Evolutionary conservation across 2,329 filamentous ascomycete genomes (phyloP).

Genomic region (Exophiala phaeomuriformis): DNA sequence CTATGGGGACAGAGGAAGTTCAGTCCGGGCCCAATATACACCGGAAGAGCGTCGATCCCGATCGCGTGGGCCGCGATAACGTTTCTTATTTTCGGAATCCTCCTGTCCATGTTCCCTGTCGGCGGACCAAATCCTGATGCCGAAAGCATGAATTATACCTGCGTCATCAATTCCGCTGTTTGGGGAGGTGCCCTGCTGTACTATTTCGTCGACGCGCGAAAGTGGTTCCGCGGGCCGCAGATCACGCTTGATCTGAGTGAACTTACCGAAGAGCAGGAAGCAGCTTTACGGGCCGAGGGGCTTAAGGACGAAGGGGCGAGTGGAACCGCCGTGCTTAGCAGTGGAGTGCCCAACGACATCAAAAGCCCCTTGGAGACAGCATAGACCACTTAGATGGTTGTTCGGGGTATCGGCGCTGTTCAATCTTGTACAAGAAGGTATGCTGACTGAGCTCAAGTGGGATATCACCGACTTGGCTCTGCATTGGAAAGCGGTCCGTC

Average conservation of each 20-base stretch:
- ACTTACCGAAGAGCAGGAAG: conserved; percentile 29
- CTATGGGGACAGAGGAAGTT: conserved; percentile 54
- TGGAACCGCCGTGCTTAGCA: conserved; percentile 9
- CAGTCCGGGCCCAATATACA: conserved; percentile 53
- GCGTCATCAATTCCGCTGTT: conserved; percentile 54
- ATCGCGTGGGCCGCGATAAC: conserved; percentile 49
- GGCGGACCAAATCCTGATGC: conserved; percentile 48
- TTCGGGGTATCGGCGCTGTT: background rate
- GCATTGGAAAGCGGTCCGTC: no score
- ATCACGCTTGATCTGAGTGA: conserved; percentile 43
- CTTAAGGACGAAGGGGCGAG: conserved; percentile 8
- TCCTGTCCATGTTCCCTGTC: conserved; percentile 53
- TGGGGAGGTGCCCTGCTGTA: conserved; percentile 52
- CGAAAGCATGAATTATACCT: conserved; percentile 55
- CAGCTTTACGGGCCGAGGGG: conserved; percentile 24
- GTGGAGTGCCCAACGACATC: background rate
- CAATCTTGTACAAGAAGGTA: no score
- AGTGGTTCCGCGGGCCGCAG: conserved; percentile 56
- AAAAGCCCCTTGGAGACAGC: background rate
- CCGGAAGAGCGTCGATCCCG: conserved; percentile 46
- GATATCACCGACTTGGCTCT: no score
- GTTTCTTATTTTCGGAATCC: conserved; percentile 51
- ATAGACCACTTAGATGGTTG: background rate
- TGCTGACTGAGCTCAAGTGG: no score
- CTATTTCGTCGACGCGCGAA: conserved; percentile 50